phyloP scores from a whole-genome alignment of 148 eudicot species.

The Rhododendron henanense region DNA sequence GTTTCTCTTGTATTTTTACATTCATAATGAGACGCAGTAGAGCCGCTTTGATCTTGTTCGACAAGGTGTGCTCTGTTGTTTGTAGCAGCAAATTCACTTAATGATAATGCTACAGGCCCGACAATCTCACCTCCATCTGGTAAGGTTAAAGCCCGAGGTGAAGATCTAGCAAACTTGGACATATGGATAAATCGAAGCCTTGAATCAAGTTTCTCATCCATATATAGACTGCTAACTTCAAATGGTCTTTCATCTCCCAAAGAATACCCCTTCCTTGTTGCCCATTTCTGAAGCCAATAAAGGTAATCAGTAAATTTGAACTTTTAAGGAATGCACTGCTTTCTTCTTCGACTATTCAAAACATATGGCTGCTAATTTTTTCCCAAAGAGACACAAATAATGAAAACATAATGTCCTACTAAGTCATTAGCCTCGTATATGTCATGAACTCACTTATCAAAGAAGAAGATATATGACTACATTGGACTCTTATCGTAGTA shows the following conservation, averaged over 20 bases:
- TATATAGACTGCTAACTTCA: neutral
- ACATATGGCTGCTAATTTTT: neutral
- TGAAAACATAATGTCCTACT: neutral
- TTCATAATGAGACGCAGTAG: neutral
- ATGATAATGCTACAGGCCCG: neutral
- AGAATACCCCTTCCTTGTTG: neutral
- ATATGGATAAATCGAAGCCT: neutral
- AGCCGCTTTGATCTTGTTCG: constrained; percentile 17
- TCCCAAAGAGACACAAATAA: neutral
- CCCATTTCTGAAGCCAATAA: neutral
- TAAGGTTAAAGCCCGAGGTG: neutral
- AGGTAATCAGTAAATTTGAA: neutral
- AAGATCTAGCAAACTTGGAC: neutral
- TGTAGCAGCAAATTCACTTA: neutral
- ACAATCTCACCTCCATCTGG: neutral
- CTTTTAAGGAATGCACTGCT: neutral
- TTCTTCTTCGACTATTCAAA: too few species aligned
- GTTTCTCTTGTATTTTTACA: neutral
- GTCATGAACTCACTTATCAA: neutral
- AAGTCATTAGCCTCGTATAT: neutral
- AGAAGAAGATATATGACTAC: neutral
- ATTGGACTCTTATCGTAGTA: neutral
- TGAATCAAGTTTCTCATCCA: neutral
- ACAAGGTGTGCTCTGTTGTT: constrained; percentile 19
- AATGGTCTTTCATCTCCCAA: neutral